Evolutionary conservation across 2,329 filamentous ascomycete genomes (phyloP).

Genomic region (Ciborinia camelliae): DNA sequence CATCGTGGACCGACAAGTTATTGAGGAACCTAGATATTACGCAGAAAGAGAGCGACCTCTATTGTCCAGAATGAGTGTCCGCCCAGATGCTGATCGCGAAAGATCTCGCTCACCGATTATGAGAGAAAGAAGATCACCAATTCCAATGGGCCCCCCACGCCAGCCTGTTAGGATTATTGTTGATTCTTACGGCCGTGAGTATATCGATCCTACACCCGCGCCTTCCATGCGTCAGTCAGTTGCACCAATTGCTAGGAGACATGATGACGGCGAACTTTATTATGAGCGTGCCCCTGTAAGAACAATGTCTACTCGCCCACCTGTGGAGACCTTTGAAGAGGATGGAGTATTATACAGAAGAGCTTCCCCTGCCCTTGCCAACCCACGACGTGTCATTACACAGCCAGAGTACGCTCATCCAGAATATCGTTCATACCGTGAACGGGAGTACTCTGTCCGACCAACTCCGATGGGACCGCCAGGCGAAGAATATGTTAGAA

Average conservation of each 20-base stretch:
- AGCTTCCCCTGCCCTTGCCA: constrained; percentile 48
- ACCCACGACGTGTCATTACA: constrained; percentile 57
- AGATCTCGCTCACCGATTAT: constrained; percentile 49
- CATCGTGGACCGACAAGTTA: constrained; percentile 30
- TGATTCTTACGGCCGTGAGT: constrained; percentile 80
- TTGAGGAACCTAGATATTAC: constrained; percentile 42
- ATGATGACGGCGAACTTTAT: constrained; percentile 52
- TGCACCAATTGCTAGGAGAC: constrained; percentile 44
- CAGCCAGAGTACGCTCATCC: constrained; percentile 55
- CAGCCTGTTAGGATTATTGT: constrained; percentile 66
- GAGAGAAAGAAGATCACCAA: constrained; percentile 45
- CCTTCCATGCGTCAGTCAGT: constrained; percentile 51
- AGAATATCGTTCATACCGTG: constrained; percentile 51
- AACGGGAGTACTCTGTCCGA: constrained; percentile 56
- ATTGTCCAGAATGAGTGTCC: constrained; percentile 46
- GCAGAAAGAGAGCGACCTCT: constrained; percentile 40
- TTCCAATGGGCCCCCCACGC: constrained; percentile 47
- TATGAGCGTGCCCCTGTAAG: constrained; percentile 56
- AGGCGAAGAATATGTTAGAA: constrained; percentile 43
- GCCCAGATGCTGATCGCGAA: constrained; percentile 48
- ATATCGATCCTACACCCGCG: constrained; percentile 55
- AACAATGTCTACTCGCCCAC: constrained; percentile 31
- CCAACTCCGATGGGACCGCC: constrained; percentile 38
- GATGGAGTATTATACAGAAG: constrained; percentile 44
- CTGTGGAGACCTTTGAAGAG: constrained; percentile 33